A percentile compares a stretch with the other conserved stretches of the same genome.
Evolutionary conservation across 257 asterid species (phyloP).

Genomic region (Solanum sitiens): DNA sequence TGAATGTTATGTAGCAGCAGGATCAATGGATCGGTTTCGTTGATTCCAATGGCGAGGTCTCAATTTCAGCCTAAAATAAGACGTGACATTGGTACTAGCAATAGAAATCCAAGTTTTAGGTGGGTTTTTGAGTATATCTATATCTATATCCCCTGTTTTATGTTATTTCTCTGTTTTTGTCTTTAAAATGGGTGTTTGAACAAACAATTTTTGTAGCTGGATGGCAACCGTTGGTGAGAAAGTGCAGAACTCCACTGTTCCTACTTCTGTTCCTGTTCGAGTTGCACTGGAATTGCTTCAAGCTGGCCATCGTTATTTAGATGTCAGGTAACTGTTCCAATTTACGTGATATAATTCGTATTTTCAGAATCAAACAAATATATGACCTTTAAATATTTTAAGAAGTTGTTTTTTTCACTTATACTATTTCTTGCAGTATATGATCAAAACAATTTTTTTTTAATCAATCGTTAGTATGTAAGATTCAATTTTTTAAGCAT

Average conservation of each 20-base stretch:
- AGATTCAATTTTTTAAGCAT: background rate
- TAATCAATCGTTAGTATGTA: background rate
- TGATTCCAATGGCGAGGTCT: constrained; percentile 14
- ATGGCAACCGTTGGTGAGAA: constrained; percentile 24
- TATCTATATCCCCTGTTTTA: background rate
- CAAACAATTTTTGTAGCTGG: constrained; percentile 15
- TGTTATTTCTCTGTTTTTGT: background rate
- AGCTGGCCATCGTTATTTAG: constrained; percentile 70
- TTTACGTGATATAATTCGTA: background rate
- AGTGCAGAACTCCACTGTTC: constrained; percentile 25
- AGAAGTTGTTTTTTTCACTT: too few species aligned
- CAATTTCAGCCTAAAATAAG: constrained; percentile 21
- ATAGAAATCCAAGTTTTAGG: constrained; percentile 37
- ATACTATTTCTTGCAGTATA: background rate
- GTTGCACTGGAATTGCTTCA: constrained; percentile 68
- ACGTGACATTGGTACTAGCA: constrained; percentile 8
- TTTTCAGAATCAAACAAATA: background rate
- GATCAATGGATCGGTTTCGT: constrained; percentile 1
- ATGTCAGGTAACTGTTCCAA: constrained; percentile 40
- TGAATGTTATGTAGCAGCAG: background rate
- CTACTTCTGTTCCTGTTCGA: constrained; percentile 71
- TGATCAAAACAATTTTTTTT: too few species aligned
- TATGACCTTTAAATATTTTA: too few species aligned
- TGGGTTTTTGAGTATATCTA: background rate
- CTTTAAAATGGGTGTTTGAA: background rate